Conservation (phyloP, 257 asterid genomes). For the Haberlea rhodopensis region DNA sequence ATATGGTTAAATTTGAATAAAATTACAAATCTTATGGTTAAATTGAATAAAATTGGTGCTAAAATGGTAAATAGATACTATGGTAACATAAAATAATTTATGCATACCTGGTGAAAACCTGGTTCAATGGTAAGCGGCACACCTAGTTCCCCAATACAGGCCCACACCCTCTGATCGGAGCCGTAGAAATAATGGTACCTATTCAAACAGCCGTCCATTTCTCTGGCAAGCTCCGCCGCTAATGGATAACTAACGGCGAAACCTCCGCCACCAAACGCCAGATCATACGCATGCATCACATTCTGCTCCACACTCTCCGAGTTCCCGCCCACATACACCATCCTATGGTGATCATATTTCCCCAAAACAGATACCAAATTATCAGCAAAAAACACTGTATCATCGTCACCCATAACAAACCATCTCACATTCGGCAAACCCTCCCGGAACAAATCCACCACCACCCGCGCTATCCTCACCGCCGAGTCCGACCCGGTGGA, state of each 20-base stretch:
- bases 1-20: too few species aligned
- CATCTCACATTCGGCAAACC: constrained; percentile 70
- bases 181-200: constrained; percentile 81
- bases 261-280: constrained; percentile 99
- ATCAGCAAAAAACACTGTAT: constrained; percentile 77
- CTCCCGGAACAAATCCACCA: constrained; percentile 57
- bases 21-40: too few species aligned
- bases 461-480: constrained; percentile 75
- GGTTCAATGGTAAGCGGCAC: constrained; percentile 58
- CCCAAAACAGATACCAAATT: constrained; percentile 64
- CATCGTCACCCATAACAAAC: constrained; percentile 98
- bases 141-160: constrained; percentile 80
- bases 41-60: too few species aligned
- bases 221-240: constrained; percentile 50
- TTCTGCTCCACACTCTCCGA: constrained; percentile 92
- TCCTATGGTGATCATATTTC: constrained; percentile 68
- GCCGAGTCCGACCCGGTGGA: constrained; percentile 52
- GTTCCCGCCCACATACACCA: constrained; percentile 77
- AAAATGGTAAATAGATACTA: too few species aligned
- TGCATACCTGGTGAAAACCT: constrained; percentile 88
- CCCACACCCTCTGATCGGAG: constrained; percentile 89
- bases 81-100: not conserved
- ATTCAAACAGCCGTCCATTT: constrained; percentile 72
- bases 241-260: constrained; percentile 73
- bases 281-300: constrained; percentile 68